Conservation (phyloP, 2,329 filamentous ascomycete species). For the Calonectria pseudoturangicola region DNA sequence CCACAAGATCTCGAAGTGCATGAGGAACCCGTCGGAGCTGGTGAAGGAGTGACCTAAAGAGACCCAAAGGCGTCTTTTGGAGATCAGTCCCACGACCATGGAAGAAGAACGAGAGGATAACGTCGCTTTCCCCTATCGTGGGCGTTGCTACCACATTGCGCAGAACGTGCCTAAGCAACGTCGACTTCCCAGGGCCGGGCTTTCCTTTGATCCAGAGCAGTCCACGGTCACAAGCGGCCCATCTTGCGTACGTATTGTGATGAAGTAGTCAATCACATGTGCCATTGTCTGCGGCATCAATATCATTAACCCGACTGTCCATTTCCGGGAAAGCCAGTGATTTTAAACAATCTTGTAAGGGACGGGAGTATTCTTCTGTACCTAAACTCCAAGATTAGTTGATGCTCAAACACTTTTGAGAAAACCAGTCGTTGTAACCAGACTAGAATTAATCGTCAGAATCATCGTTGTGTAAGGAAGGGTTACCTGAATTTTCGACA, state of each 20-base stretch:
- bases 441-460: not conserved
- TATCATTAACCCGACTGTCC: not conserved
- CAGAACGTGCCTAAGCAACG: not conserved
- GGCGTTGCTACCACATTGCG: not conserved
- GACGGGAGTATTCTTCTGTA: not conserved
- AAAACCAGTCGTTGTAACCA: not conserved
- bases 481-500: not conserved
- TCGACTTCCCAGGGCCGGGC: not conserved
- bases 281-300: not conserved
- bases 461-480: not conserved
- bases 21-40: constrained; percentile 55
- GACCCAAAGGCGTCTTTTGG: constrained; percentile 8
- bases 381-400: not conserved
- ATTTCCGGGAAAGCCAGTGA: not conserved
- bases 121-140: not conserved
- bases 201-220: not conserved
- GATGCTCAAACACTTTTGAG: not conserved
- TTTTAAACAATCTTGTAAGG: not conserved
- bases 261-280: not conserved
- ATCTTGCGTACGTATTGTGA: not conserved
- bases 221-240: not conserved
- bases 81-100: constrained; percentile 8
- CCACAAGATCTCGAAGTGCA: constrained; percentile 46
- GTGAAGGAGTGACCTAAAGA: constrained; percentile 54
- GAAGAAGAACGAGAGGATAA: constrained; percentile 18